phyloP scores from a whole-genome alignment of 495 filamentous ascomycete genomes.

The Annulohypoxylon bovei region DNA sequence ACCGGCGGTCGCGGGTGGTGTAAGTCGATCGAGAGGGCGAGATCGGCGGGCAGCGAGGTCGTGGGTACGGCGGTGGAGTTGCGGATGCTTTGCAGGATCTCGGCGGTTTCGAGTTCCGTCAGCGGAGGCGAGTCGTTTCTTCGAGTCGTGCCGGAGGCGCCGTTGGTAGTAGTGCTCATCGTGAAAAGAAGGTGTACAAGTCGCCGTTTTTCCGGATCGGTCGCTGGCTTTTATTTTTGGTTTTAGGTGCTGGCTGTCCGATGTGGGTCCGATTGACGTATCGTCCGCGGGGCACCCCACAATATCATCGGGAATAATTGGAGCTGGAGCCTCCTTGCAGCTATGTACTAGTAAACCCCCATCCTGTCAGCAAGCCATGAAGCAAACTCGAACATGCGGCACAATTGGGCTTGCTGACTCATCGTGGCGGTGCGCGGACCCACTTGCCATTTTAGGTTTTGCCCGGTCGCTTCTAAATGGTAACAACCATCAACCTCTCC shows the following conservation, averaged over 20 bases:
- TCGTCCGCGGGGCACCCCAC: slow-evolving; percentile 30
- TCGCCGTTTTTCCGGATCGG: slow-evolving; percentile 21
- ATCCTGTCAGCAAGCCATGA: too few relatives aligned
- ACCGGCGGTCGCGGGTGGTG: slow-evolving; percentile 13
- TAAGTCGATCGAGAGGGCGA: slow-evolving; percentile 42
- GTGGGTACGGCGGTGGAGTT: slow-evolving; percentile 28
- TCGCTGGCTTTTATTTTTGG: slow-evolving; percentile 10
- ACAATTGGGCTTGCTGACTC: too few relatives aligned
- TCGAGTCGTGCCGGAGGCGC: slow-evolving; percentile 21
- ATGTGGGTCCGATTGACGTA: slow-evolving; percentile 28
- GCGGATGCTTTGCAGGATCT: slow-evolving; percentile 39
- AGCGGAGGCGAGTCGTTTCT: slow-evolving; percentile 34
- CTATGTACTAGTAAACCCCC: too few relatives aligned
- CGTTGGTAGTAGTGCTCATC: slow-evolving; percentile 27
- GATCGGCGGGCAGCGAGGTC: slow-evolving; percentile 38
- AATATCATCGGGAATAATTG: not conserved
- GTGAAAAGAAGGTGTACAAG: slow-evolving; percentile 26
- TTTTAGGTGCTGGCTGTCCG: slow-evolving; percentile 9
- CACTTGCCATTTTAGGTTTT: too few relatives aligned
- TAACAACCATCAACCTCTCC: too few relatives aligned
- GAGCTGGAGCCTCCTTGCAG: too few relatives aligned
- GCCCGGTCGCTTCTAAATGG: too few relatives aligned
- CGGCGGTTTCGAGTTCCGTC: slow-evolving; percentile 40
- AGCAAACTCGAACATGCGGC: too few relatives aligned
- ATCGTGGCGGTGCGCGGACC: too few relatives aligned